A percentile compares a stretch with the other conserved stretches of the same genome.
These are phyloP conservation scores for Sporisorium sorghi DNA, from an alignment of 1,284 basidiomycete genomes.

Conservation along the genomic window DNA sequence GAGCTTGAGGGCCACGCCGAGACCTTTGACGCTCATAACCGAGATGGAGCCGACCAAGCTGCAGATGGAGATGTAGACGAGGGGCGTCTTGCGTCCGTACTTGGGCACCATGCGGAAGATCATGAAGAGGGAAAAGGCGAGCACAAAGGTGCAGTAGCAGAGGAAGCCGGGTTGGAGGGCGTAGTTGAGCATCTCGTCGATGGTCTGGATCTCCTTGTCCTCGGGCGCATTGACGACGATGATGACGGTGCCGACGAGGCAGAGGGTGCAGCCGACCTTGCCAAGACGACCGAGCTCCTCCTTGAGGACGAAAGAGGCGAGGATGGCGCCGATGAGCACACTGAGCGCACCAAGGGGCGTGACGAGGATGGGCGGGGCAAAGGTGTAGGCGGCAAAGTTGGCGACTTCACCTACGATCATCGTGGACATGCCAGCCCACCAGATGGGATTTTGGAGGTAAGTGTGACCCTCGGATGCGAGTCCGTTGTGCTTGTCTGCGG, in stretches of 20 bases:
- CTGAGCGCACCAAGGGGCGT: conserved; percentile 94
- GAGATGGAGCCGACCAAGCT: conserved; percentile 84
- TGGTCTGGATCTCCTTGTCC: conserved; percentile 91
- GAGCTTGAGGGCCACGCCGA: conserved; percentile 95
- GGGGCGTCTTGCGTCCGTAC: conserved; percentile 86
- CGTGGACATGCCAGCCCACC: conserved; percentile 97
- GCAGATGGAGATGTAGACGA: conserved; percentile 94
- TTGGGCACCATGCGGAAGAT: conserved; percentile 87
- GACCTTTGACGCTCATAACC: conserved; percentile 95
- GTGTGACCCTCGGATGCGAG: conserved; percentile 67
- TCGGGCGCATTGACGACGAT: conserved; percentile 97
- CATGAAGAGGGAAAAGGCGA: conserved; percentile 81
- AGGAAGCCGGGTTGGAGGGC: conserved; percentile 80
- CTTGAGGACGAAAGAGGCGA: conserved; percentile 90
- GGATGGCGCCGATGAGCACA: conserved; percentile 82
- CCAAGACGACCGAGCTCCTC: conserved; percentile 95
- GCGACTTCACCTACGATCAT: conserved; percentile 76
- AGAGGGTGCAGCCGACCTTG: conserved; percentile 89
- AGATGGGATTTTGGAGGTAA: conserved; percentile 92
- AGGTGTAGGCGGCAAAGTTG: conserved; percentile 98
- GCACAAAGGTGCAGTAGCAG: conserved; percentile 90
- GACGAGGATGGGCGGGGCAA: conserved; percentile 95
- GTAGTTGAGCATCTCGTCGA: conserved; percentile 91
- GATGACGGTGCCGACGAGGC: conserved; percentile 88
- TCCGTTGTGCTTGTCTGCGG: conserved; percentile 62